These are phyloP conservation scores for Fagopyrum esculentum DNA, from an alignment of 148 eudicot genomes.

Conservation along the genomic window DNA sequence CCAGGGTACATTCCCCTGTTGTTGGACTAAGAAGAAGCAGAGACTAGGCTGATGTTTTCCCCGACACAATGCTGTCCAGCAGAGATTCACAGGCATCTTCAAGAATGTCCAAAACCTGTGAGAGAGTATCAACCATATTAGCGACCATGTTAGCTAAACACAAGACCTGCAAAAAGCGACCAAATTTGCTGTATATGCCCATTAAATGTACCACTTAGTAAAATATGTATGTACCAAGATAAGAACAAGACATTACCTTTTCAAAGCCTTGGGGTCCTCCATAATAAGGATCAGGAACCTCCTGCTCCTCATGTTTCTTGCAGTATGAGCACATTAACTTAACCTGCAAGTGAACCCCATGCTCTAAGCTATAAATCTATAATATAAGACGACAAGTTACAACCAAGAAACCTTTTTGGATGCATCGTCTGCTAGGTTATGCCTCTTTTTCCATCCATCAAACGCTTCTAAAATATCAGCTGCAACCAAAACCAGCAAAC, in stretches of 20 bases:
- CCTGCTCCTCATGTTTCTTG: constrained; percentile 75
- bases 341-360: constrained; percentile 40
- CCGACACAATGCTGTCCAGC: constrained; percentile 45
- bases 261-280: constrained; percentile 92
- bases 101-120: constrained; percentile 80
- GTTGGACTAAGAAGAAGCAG: background rate
- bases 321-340: constrained; percentile 87
- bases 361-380: background rate
- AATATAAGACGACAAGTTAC: background rate
- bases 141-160: constrained; percentile 5
- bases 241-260: constrained; percentile 44
- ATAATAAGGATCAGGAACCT: constrained; percentile 97
- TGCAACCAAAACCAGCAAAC: constrained; percentile 16
- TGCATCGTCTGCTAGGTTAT: constrained; percentile 31
- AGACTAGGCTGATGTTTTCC: background rate
- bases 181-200: too few species aligned
- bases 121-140: constrained; percentile 3
- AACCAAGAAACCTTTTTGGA: constrained; percentile 50
- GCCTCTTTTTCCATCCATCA: constrained; percentile 50
- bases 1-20: background rate
- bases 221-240: too few species aligned
- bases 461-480: constrained; percentile 74
- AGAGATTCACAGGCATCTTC: constrained; percentile 95
- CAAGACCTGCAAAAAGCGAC: background rate
- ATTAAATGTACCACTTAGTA: too few species aligned